phyloP scores from a whole-genome alignment of 106 monocot genomes.

The Phalaenopsis equestris region DNA sequence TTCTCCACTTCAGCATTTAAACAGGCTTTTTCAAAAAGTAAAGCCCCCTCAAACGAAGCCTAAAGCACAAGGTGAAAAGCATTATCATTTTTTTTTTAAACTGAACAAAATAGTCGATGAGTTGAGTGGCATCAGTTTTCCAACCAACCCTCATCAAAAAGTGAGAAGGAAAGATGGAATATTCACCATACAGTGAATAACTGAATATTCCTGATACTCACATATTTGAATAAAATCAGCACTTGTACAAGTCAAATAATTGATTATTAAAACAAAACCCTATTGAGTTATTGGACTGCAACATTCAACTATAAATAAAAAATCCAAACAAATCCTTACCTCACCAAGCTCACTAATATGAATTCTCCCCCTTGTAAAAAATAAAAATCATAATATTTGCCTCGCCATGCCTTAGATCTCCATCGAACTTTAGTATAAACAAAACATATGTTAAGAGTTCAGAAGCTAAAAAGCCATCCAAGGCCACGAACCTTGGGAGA shows the following conservation, averaged over 20 bases:
- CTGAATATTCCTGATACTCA: too few species aligned
- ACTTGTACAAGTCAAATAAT: background rate
- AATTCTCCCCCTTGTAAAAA: background rate
- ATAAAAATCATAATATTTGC: background rate
- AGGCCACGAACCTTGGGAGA: background rate
- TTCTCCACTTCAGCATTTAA: too few species aligned
- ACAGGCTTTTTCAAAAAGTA: too few species aligned
- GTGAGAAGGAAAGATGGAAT: too few species aligned
- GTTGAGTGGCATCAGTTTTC: too few species aligned
- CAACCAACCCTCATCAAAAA: too few species aligned
- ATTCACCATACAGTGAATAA: too few species aligned
- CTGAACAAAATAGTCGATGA: too few species aligned
- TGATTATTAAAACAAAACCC: background rate
- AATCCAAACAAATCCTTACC: background rate
- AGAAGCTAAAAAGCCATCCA: background rate
- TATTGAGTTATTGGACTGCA: background rate
- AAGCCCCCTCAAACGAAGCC: too few species aligned
- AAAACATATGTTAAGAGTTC: background rate
- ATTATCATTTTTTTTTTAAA: too few species aligned
- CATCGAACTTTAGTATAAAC: background rate
- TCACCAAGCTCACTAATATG: background rate
- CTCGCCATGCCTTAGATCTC: background rate
- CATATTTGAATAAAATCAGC: too few species aligned
- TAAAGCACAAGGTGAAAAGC: too few species aligned
- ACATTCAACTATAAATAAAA: background rate